A percentile compares a stretch with the other conserved stretches of the same genome.
Evolutionary conservation across 2,329 filamentous ascomycete species (phyloP).

Genomic region (Pleoardoris graminearum): DNA sequence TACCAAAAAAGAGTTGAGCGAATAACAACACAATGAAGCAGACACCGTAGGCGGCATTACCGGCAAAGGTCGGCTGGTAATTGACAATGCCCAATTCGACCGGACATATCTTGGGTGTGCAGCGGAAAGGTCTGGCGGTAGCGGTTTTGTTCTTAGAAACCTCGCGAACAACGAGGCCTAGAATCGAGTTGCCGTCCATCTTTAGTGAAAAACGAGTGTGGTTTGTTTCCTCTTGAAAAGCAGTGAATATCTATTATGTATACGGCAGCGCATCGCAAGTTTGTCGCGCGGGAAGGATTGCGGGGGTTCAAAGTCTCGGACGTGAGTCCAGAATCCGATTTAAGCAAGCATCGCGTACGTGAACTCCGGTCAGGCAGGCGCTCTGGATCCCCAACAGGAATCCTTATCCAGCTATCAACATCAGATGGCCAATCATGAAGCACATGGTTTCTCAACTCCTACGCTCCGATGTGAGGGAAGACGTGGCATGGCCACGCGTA

Average conservation of each 20-base stretch:
- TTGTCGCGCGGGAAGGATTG: neutral
- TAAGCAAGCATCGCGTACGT: neutral
- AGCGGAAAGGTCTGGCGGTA: neutral
- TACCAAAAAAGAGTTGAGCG: slow-evolving; percentile 54
- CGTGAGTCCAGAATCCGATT: neutral
- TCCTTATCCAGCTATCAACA: neutral
- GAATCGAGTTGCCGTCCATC: neutral
- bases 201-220: neutral
- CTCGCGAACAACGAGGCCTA: neutral
- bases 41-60: slow-evolving; percentile 56
- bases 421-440: neutral
- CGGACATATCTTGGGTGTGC: slow-evolving; percentile 42
- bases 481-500: neutral
- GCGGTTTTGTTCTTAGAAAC: neutral
- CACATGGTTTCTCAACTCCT: neutral
- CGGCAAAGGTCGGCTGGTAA: slow-evolving; percentile 56
- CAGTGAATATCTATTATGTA: slow-evolving; percentile 1
- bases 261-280: neutral
- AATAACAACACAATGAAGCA: slow-evolving; percentile 53
- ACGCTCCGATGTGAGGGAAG: neutral
- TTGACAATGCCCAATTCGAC: slow-evolving; percentile 53
- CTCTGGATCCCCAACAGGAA: neutral
- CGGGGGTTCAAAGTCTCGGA: neutral
- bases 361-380: neutral
- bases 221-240: neutral